Conservation (phyloP, 2,329 filamentous ascomycete species). For the Ophiostoma sp. region DNA sequence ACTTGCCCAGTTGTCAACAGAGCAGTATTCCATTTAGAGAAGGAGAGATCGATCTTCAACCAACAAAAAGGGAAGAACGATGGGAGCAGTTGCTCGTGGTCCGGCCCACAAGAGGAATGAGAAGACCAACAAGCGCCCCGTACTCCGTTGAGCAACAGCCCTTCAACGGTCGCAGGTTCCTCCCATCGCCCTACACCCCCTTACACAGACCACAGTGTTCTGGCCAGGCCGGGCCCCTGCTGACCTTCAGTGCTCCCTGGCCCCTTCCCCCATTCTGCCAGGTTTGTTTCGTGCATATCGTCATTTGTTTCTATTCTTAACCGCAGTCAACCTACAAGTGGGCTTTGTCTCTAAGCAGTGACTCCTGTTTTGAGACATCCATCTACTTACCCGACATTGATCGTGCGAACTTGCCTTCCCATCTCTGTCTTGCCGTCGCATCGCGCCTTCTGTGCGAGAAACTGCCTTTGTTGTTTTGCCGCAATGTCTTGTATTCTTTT, state of each 20-base stretch:
- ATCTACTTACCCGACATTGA: background rate
- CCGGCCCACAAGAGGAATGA: background rate
- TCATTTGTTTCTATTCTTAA: slow-evolving; percentile 25
- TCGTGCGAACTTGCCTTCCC: background rate
- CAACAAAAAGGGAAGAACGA: background rate
- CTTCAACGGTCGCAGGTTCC: slow-evolving; percentile 10
- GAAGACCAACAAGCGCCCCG: background rate
- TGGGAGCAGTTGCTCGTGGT: background rate
- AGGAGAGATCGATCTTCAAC: background rate
- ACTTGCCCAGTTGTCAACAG: background rate
- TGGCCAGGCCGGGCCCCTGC: background rate
- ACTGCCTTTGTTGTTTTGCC: background rate
- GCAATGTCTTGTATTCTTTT: background rate
- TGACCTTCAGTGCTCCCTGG: slow-evolving; percentile 1
- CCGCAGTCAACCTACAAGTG: slow-evolving; percentile 7
- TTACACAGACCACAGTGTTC: background rate
- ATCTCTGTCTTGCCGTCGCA: background rate
- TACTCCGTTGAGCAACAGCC: slow-evolving; percentile 4
- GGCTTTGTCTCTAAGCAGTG: background rate
- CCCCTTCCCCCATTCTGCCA: slow-evolving; percentile 14
- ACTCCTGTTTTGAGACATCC: slow-evolving; percentile 3
- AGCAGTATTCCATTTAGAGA: background rate
- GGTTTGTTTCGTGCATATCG: background rate
- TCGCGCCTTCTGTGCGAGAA: background rate
- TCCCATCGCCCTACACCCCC: background rate